These are phyloP conservation scores for Cyphellophora attinorum DNA, from an alignment of 2,329 filamentous ascomycete species.

Conservation along the genomic window DNA sequence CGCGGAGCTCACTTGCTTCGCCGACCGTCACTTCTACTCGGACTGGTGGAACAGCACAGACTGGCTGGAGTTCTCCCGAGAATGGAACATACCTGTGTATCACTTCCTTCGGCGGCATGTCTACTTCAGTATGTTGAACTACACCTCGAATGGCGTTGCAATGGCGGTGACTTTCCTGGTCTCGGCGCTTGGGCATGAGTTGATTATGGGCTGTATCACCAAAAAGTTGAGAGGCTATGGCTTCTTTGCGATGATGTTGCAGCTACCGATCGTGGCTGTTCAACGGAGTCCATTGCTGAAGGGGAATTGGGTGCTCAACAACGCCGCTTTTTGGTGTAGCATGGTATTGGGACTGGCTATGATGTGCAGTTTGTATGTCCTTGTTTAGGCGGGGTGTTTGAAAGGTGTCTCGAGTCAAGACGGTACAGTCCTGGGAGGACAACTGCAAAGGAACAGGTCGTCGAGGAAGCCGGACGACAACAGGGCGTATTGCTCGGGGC, in stretches of 20 bases:
- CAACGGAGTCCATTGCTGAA: constrained; percentile 72
- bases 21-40: constrained; percentile 84
- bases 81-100: constrained; percentile 98
- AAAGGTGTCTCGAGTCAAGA: too few species aligned
- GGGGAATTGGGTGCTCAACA: constrained; percentile 69
- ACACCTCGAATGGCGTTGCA: constrained; percentile 66
- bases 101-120: constrained; percentile 92
- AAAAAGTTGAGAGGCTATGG: constrained; percentile 94
- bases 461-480: too few species aligned
- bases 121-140: constrained; percentile 70
- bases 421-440: too few species aligned
- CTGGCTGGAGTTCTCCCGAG: constrained; percentile 79
- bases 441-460: too few species aligned
- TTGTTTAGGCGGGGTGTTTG: too few species aligned
- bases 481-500: too few species aligned
- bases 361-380: constrained; percentile 54
- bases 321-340: constrained; percentile 80
- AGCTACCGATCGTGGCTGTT: constrained; percentile 87
- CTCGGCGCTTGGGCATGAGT: constrained; percentile 40
- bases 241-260: constrained; percentile 90
- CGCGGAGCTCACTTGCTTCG: constrained; percentile 87
- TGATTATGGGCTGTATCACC: constrained; percentile 96
- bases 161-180: constrained; percentile 35
- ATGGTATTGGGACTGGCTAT: constrained; percentile 81
- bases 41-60: constrained; percentile 58